phyloP scores from a whole-genome alignment of 495 filamentous ascomycete species.

The Pyrenula aspistea region DNA sequence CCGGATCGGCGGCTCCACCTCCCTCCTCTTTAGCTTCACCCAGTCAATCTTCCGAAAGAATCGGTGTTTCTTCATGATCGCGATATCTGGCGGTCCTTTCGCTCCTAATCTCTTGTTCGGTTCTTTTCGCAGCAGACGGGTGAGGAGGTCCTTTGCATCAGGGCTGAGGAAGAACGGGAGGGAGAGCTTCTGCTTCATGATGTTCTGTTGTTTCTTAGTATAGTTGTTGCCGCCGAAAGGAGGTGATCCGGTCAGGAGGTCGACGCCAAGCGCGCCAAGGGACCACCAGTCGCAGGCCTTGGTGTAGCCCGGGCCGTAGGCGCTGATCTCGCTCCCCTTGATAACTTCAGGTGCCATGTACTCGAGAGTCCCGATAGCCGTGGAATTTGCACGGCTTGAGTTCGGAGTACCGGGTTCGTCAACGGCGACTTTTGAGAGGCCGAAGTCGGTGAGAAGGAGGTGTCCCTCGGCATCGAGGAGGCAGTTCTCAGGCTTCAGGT shows the following conservation, averaged over 20 bases:
- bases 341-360: conserved; percentile 99
- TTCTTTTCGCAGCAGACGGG: conserved; percentile 78
- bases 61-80: conserved; percentile 79
- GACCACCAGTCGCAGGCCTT: conserved; percentile 98
- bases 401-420: conserved; percentile 68
- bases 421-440: conserved; percentile 87
- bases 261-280: conserved; percentile 80
- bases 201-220: conserved; percentile 85
- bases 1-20: conserved; percentile 74
- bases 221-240: conserved; percentile 87
- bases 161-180: conserved; percentile 79
- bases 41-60: conserved; percentile 97
- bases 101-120: conserved; percentile 76
- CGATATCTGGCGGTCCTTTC: conserved; percentile 77
- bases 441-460: conserved; percentile 91
- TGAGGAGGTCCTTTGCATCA: conserved; percentile 89
- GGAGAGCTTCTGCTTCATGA: conserved; percentile 75
- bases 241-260: conserved; percentile 79
- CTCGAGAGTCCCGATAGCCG: conserved; percentile 78
- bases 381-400: conserved; percentile 28
- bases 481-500: conserved; percentile 96
- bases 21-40: conserved; percentile 63
- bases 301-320: conserved; percentile 50
- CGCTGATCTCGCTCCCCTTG: conserved; percentile 39
- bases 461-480: conserved; percentile 86